These are phyloP conservation scores for Peronospora farinosa DNA, from an alignment of 352 stramenopile genomes.

Conservation along the genomic window DNA sequence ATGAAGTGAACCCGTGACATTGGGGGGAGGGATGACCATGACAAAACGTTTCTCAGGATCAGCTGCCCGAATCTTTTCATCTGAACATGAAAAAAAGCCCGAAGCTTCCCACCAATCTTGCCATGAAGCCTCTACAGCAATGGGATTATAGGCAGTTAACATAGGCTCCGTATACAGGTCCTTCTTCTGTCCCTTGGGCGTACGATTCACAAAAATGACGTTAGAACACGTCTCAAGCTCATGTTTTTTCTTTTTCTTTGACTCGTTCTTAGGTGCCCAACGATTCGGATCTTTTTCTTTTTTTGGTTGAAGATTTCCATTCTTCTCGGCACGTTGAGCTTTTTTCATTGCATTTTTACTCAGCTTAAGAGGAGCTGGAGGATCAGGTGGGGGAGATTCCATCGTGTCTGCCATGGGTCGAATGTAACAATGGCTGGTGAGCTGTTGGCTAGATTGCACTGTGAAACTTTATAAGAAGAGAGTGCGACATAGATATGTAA, in stretches of 20 bases:
- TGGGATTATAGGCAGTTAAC: conserved; percentile 92
- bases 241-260: conserved; percentile 73
- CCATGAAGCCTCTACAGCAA: conserved; percentile 96
- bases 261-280: conserved; percentile 82
- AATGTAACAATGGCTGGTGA: conserved; percentile 13
- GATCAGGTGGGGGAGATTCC: neutral
- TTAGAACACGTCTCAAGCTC: conserved; percentile 46
- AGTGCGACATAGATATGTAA: too few relatives aligned
- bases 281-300: conserved; percentile 94
- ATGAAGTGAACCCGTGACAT: conserved; percentile 90
- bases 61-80: conserved; percentile 68
- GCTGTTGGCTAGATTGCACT: neutral
- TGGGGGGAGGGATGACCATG: conserved; percentile 92
- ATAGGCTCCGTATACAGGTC: conserved; percentile 83
- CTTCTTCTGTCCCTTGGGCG: conserved; percentile 93
- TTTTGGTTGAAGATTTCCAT: conserved; percentile 78
- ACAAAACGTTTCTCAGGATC: conserved; percentile 91
- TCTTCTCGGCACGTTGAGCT: conserved; percentile 80
- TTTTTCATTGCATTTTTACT: conserved; percentile 97
- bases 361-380: conserved; percentile 50
- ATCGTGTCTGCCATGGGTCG: conserved; percentile 15
- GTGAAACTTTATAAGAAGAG: neutral
- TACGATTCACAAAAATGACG: conserved; percentile 88
- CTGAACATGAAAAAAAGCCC: conserved; percentile 93
- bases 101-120: conserved; percentile 97